Evolutionary conservation across 768 basidiomycete genomes (phyloP).

Genomic region (Podaxis sp.): DNA sequence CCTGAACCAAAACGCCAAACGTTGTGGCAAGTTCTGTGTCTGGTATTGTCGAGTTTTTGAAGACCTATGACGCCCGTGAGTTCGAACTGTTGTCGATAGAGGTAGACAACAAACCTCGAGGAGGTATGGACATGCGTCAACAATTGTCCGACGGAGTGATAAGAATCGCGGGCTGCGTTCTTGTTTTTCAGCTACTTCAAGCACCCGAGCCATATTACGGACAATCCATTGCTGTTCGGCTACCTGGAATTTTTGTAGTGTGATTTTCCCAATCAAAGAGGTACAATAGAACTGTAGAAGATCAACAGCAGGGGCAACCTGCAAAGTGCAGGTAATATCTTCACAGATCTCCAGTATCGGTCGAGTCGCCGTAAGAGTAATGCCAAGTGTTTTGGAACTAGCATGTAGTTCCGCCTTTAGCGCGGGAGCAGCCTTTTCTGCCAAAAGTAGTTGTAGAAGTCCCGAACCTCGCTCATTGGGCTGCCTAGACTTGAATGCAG

Average conservation of each 20-base stretch:
- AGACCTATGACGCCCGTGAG: constrained; percentile 1
- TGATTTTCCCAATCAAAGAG: constrained; percentile 42
- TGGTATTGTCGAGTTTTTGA: not conserved
- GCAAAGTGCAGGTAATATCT: constrained; percentile 3
- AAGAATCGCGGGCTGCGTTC: constrained; percentile 28
- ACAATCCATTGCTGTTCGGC: constrained; percentile 48
- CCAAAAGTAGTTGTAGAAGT: constrained; percentile 28
- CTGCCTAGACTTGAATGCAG: constrained; percentile 9
- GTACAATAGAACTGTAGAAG: constrained; percentile 56
- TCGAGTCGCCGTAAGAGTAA: not conserved
- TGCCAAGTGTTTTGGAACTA: constrained; percentile 2
- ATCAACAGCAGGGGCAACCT: constrained; percentile 38
- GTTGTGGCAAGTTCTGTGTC: constrained; percentile 26
- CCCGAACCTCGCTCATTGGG: constrained; percentile 9
- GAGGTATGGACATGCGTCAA: constrained; percentile 48
- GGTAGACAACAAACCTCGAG: constrained; percentile 41
- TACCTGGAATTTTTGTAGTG: constrained; percentile 43
- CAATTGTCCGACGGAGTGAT: constrained; percentile 44
- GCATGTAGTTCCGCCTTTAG: constrained; percentile 23
- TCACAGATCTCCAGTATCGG: constrained; percentile 10
- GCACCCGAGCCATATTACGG: constrained; percentile 42
- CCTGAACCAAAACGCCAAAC: constrained; percentile 42
- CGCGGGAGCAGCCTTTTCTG: constrained; percentile 38
- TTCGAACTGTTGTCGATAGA: not conserved
- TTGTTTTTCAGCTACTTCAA: constrained; percentile 27